A percentile compares a stretch with the other conserved stretches of the same genome.
These are phyloP conservation scores for Fusarium sp. DNA, from an alignment of 2,329 filamentous ascomycete species.

Conservation along the genomic window DNA sequence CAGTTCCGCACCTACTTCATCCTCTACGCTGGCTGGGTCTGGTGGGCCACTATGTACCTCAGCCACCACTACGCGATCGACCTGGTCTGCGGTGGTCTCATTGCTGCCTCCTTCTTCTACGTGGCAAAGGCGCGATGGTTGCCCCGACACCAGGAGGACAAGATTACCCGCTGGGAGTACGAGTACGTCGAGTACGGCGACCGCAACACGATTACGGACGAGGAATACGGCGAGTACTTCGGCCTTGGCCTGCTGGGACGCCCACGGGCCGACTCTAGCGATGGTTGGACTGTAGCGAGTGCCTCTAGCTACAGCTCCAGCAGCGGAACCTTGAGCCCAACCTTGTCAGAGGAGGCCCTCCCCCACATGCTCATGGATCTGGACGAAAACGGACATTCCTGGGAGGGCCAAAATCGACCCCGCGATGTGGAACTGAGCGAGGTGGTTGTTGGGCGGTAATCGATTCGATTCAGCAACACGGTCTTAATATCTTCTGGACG, in stretches of 20 bases:
- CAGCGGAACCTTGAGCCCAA: conserved; percentile 63
- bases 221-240: conserved; percentile 61
- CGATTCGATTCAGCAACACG: conserved; percentile 4
- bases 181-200: conserved; percentile 92
- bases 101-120: conserved; percentile 85
- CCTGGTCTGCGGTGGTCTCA: conserved; percentile 84
- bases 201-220: conserved; percentile 55
- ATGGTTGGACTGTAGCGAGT: conserved; percentile 91
- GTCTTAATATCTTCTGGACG: conserved; percentile 11
- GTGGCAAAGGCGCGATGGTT: conserved; percentile 83
- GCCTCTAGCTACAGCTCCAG: conserved; percentile 73
- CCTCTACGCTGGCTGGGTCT: conserved; percentile 90
- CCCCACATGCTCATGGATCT: conserved; percentile 52
- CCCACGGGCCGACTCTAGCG: conserved; percentile 69
- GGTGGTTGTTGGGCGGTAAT: conserved; percentile 57
- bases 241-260: conserved; percentile 60
- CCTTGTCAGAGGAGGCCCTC: conserved; percentile 58
- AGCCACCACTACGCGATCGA: conserved; percentile 98
- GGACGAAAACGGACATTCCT: conserved; percentile 50
- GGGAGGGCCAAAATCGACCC: conserved; percentile 44
- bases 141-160: conserved; percentile 84
- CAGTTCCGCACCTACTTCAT: conserved; percentile 83
- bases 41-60: conserved; percentile 99
- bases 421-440: conserved; percentile 60
- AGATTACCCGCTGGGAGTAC: conserved; percentile 93